Conservation (phyloP, 202 grass and related monocot genomes). For the Digitaria exilis region DNA sequence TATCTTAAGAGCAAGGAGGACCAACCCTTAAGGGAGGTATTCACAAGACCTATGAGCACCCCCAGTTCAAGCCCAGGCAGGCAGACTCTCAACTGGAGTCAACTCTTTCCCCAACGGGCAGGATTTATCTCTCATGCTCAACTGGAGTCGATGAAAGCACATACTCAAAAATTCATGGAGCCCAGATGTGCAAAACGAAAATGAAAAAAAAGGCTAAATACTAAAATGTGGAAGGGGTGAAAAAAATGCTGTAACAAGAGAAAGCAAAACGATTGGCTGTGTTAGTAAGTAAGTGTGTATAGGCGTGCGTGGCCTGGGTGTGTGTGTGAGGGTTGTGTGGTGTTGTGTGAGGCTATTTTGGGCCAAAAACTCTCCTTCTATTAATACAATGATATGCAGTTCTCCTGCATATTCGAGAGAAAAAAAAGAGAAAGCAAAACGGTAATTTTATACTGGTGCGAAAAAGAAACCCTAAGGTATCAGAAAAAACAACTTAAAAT, state of each 20-base stretch:
- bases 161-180: constrained; percentile 12
- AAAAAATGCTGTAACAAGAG: not conserved
- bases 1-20: not conserved
- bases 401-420: no score
- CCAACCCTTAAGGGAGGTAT: constrained; percentile 3
- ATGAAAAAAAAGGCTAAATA: not conserved
- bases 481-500: not conserved
- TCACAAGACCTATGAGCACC: not conserved
- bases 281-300: no score
- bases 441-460: not conserved
- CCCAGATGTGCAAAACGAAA: constrained; percentile 1
- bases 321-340: no score
- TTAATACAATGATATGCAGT: no score
- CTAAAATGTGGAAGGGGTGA: not conserved
- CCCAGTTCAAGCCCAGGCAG: not conserved
- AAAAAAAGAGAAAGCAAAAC: no score
- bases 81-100: not conserved
- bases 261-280: not conserved
- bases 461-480: not conserved
- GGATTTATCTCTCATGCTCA: not conserved
- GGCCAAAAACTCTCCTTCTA: no score
- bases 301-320: no score
- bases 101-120: no score
- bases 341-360: no score
- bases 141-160: not conserved